Percentiles rank a stretch among this genome's conserved stretches.
These are phyloP conservation scores for Thamnidium elegans DNA, from an alignment of 192 early-diverging fungal species.

Conservation along the genomic window DNA sequence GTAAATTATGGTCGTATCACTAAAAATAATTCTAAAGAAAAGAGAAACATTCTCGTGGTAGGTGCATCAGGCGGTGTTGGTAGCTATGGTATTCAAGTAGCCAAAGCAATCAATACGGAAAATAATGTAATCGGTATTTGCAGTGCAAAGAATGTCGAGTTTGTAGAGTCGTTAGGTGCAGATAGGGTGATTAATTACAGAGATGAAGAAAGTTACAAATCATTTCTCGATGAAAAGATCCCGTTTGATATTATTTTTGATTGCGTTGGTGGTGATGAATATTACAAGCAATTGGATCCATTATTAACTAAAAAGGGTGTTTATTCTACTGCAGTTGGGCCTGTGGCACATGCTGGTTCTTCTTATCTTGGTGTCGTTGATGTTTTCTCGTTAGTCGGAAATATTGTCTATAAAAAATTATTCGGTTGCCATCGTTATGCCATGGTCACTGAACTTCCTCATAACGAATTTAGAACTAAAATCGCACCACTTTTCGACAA, in stretches of 20 bases:
- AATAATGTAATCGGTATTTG: slow-evolving; percentile 47
- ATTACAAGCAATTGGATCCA: slow-evolving; percentile 1
- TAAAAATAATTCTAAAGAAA: neutral
- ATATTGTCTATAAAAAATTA: neutral
- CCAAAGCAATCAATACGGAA: slow-evolving; percentile 45
- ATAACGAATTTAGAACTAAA: neutral
- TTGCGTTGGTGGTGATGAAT: slow-evolving; percentile 34
- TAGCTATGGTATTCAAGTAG: slow-evolving; percentile 46
- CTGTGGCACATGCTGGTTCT: neutral
- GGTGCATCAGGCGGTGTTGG: slow-evolving; percentile 54
- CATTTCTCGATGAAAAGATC: neutral
- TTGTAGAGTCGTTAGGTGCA: slow-evolving; percentile 48
- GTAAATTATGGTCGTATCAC: neutral
- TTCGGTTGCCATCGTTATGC: neutral
- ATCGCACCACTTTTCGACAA: slow-evolving; percentile 1
- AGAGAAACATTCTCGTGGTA: slow-evolving; percentile 39
- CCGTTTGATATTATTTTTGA: slow-evolving; percentile 45
- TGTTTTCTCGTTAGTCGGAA: neutral
- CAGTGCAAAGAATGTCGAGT: slow-evolving; percentile 39
- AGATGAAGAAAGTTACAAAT: slow-evolving; percentile 32
- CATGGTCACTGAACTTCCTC: neutral
- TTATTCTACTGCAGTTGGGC: slow-evolving; percentile 15
- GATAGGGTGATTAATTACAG: slow-evolving; percentile 56
- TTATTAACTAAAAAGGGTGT: neutral
- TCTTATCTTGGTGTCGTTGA: neutral